phyloP scores from a whole-genome alignment of 2,329 filamentous ascomycete species.

The Phyllosticta capitalensis region DNA sequence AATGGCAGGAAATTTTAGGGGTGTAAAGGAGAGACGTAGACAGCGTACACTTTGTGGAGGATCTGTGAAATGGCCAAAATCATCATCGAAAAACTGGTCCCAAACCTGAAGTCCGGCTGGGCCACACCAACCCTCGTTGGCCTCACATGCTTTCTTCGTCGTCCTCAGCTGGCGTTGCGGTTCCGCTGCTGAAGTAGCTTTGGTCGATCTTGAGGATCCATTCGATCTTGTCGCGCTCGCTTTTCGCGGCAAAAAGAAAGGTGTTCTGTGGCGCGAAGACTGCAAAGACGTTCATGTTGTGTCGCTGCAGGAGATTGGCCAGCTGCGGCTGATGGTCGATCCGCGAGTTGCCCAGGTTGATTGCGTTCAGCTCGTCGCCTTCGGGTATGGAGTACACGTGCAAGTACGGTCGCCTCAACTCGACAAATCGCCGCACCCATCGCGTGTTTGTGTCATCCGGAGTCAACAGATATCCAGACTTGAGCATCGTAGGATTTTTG shows the following conservation, averaged over 20 bases:
- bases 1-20: neutral
- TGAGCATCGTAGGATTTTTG: slow-evolving; percentile 65
- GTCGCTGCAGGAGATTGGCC: slow-evolving; percentile 53
- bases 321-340: slow-evolving; percentile 89
- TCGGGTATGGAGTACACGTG: slow-evolving; percentile 79
- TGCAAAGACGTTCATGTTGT: slow-evolving; percentile 61
- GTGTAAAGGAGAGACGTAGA: neutral
- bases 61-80: neutral
- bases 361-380: slow-evolving; percentile 81
- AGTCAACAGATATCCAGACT: slow-evolving; percentile 78
- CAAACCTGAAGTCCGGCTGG: neutral
- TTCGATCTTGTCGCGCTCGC: slow-evolving; percentile 86
- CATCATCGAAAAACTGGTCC: neutral
- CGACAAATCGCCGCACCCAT: slow-evolving; percentile 89
- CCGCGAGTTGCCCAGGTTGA: slow-evolving; percentile 81
- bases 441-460: slow-evolving; percentile 71
- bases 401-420: slow-evolving; percentile 82
- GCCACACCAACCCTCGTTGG: too few relatives aligned
- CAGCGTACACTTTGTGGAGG: neutral
- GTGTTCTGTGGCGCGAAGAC: slow-evolving; percentile 92
- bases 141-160: slow-evolving; percentile 18
- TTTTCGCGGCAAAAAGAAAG: slow-evolving; percentile 84
- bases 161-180: slow-evolving; percentile 17
- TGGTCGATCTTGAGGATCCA: slow-evolving; percentile 96
- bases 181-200: slow-evolving; percentile 46